Evolutionary conservation across 2,329 filamentous ascomycete genomes (phyloP), one percentile per base, ranked within the genome.

Genomic region (Aspergillus candidus): DNA sequence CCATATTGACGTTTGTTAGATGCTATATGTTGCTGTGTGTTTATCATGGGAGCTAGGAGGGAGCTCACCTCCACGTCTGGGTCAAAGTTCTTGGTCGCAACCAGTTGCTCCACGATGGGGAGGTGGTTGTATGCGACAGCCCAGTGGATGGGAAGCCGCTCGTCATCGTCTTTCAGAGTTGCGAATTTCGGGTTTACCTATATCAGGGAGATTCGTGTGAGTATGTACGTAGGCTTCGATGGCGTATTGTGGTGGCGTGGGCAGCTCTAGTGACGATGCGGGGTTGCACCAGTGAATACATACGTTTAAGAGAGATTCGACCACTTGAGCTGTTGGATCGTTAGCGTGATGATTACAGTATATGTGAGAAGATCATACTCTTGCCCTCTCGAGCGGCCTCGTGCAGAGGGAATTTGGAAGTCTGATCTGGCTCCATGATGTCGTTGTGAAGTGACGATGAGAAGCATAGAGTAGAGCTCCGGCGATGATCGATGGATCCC

Each of bases 61-160:
- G 15, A n/a, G 42, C 54, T 35, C 43, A 88, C 85, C 69, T 88
- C 80, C 13, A 83, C 83, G 66, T 97, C 90, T 0, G 87, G 79
- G 61, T 97, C 88, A 60, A 96, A 95, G 47, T 75, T 75, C 57
- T 83, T 83, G 49, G 75, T 73, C 44, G 86, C 76, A 2, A 85
- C 76, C 4, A 97, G 74, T 14, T 91, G 63, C 39, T 84, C 74
- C 13, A 87, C 82, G 47, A 96, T 88, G 17, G 83, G 78, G 6
- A 84, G 69, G 54, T 82, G 83, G 63, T 93, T 94, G 66, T 86
- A 85, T 15, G 90, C 93, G 2, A 82, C 80, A 0, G 93, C 91
- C 93, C 93, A 98, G 73, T 98, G 93, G 45, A 97, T 82, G 2
- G 93, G 84, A 32, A 95, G 79, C 35, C 93, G 86, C 12, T 88